These are phyloP conservation scores for Umbelopsis sp. DNA, from an alignment of 192 early-diverging fungal genomes.

Conservation along the genomic window DNA sequence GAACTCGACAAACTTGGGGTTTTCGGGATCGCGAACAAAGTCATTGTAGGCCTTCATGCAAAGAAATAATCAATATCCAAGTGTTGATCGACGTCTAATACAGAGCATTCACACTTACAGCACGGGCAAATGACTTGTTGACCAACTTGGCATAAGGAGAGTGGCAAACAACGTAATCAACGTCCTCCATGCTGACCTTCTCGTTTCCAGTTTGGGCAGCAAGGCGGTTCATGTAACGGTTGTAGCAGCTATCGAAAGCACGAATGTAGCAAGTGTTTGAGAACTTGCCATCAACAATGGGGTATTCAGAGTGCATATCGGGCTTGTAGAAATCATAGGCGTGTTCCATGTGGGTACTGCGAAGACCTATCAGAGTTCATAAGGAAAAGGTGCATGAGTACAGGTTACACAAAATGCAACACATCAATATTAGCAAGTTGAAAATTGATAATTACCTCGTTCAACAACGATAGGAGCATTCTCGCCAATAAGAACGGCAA, in stretches of 20 bases:
- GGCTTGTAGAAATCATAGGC: slow-evolving; percentile 99
- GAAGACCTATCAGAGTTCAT: slow-evolving; percentile 53
- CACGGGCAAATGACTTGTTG: slow-evolving; percentile 89
- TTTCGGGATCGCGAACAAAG: slow-evolving; percentile 77
- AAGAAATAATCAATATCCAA: not conserved
- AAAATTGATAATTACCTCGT: slow-evolving; percentile 46
- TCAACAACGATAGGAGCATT: slow-evolving; percentile 95
- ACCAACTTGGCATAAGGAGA: slow-evolving; percentile 98
- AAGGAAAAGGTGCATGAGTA: not conserved
- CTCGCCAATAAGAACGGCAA: slow-evolving; percentile 90
- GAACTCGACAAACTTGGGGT: slow-evolving; percentile 56
- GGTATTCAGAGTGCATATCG: slow-evolving; percentile 95
- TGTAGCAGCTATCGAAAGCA: slow-evolving; percentile 89
- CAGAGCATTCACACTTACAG: slow-evolving; percentile 32
- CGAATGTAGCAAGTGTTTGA: slow-evolving; percentile 91
- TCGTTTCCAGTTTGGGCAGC: slow-evolving; percentile 33
- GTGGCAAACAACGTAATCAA: slow-evolving; percentile 93
- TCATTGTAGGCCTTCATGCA: slow-evolving; percentile 82
- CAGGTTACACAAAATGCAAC: not conserved
- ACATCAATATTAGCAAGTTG: not conserved
- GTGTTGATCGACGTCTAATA: not conserved
- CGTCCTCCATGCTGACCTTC: slow-evolving; percentile 52
- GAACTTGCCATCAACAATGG: slow-evolving; percentile 94
- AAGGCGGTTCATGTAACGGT: slow-evolving; percentile 79
- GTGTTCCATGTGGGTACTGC: slow-evolving; percentile 95